Conservation (phyloP, 139 green algal genomes). For the Deuterostichococcus epilithicus region DNA sequence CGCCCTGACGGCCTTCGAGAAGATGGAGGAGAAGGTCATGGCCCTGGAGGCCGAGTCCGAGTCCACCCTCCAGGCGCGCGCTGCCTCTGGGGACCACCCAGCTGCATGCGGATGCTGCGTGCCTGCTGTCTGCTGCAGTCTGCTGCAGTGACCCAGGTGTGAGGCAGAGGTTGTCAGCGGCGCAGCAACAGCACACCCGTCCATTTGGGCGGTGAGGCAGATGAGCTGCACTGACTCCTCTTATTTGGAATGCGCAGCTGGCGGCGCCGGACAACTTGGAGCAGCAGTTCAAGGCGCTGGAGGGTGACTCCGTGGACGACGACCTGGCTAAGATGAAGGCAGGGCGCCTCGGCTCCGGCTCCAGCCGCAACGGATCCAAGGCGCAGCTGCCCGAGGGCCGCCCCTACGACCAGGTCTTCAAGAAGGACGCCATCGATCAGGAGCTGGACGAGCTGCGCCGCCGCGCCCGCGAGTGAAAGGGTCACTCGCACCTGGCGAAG, state of each 20-base stretch:
- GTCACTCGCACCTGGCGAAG: background rate
- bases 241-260: conserved; percentile 37
- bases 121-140: background rate
- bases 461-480: conserved; percentile 13
- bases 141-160: background rate
- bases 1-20: conserved; percentile 88
- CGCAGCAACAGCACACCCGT: too few species aligned
- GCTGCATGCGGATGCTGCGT: background rate
- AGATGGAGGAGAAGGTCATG: conserved; percentile 99
- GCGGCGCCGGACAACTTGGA: conserved; percentile 67
- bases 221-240: background rate
- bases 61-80: conserved; percentile 58
- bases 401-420: conserved; percentile 9
- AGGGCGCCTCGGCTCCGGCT: conserved; percentile 60
- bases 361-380: conserved; percentile 52
- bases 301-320: conserved; percentile 85
- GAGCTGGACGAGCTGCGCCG: conserved; percentile 78
- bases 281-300: conserved; percentile 76
- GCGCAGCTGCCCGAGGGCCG: conserved; percentile 44
- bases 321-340: conserved; percentile 85
- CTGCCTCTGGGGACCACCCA: background rate
- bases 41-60: conserved; percentile 90
- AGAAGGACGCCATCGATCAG: conserved; percentile 75
- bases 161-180: background rate
- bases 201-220: background rate